phyloP scores from a whole-genome alignment of 2,329 filamentous ascomycete genomes.

The Claviceps purpurea region DNA sequence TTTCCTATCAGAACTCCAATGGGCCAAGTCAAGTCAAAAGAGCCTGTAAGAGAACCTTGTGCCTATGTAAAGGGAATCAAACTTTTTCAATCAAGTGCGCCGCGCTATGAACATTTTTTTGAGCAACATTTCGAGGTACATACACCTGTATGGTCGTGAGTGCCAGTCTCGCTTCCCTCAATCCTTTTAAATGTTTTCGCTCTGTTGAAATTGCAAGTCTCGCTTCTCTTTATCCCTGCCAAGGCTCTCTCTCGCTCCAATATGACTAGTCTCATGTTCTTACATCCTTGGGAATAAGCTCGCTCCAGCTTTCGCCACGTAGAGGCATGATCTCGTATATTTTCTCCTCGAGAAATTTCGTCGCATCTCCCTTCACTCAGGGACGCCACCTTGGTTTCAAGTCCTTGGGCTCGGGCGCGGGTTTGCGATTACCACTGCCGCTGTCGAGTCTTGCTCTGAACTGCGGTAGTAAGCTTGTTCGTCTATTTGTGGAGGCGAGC shows the following conservation, averaged over 20 bases:
- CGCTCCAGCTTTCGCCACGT: no score
- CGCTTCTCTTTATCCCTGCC: neutral
- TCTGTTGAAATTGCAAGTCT: neutral
- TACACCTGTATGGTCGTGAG: neutral
- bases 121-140: neutral
- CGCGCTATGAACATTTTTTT: conserved; percentile 7
- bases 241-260: neutral
- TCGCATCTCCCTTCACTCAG: conserved; percentile 5
- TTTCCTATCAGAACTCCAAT: neutral
- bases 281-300: no score
- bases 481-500: conserved; percentile 33
- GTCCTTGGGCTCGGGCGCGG: conserved; percentile 24
- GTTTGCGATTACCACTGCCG: conserved; percentile 29
- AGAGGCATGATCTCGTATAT: no score
- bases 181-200: neutral
- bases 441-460: conserved; percentile 22
- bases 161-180: neutral
- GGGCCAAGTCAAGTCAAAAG: neutral
- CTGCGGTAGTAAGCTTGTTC: conserved; percentile 41
- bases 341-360: neutral
- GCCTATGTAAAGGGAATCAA: no score
- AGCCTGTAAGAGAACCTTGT: no score
- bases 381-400: conserved; percentile 37
- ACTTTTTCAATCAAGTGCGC: conserved; percentile 8
- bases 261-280: no score